These are phyloP conservation scores for Aspergillus carlsbadensis DNA, from an alignment of 495 filamentous ascomycete genomes.

Conservation along the genomic window DNA sequence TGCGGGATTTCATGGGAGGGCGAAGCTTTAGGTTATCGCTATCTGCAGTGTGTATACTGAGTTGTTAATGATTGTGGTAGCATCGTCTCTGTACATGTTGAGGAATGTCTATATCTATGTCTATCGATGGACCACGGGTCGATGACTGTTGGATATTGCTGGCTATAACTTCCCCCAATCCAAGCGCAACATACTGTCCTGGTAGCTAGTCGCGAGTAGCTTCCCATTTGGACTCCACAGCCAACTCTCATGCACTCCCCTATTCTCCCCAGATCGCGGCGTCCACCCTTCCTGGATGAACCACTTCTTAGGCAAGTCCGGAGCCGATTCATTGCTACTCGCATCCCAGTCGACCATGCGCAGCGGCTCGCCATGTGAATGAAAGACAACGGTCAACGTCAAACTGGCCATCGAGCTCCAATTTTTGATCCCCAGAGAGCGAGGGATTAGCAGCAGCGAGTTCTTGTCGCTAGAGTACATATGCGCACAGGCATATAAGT, in stretches of 20 bases:
- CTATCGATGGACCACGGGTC: too few species aligned
- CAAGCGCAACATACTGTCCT: constrained; percentile 55
- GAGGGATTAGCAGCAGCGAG: constrained; percentile 60
- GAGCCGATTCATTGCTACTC: constrained; percentile 14
- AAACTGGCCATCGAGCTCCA: constrained; percentile 58
- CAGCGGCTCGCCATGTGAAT: constrained; percentile 42
- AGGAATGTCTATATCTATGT: too few species aligned
- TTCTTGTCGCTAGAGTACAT: constrained; percentile 70
- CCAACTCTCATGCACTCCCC: constrained; percentile 60
- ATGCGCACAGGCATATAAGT: constrained; percentile 63
- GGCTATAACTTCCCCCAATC: constrained; percentile 29
- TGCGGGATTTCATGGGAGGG: constrained; percentile 19
- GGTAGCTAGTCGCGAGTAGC: constrained; percentile 62
- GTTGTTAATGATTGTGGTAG: too few species aligned
- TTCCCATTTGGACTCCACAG: constrained; percentile 61
- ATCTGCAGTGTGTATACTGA: too few species aligned
- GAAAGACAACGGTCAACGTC: constrained; percentile 62
- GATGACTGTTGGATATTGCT: not conserved
- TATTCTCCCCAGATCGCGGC: constrained; percentile 52
- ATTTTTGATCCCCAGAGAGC: constrained; percentile 56
- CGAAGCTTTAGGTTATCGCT: constrained; percentile 15
- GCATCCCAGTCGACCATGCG: constrained; percentile 39
- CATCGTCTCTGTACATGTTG: too few species aligned
- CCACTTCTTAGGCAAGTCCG: constrained; percentile 50
- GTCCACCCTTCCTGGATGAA: constrained; percentile 68